Conservation (phyloP, 257 asterid genomes). For the Nicotiana otophora region DNA sequence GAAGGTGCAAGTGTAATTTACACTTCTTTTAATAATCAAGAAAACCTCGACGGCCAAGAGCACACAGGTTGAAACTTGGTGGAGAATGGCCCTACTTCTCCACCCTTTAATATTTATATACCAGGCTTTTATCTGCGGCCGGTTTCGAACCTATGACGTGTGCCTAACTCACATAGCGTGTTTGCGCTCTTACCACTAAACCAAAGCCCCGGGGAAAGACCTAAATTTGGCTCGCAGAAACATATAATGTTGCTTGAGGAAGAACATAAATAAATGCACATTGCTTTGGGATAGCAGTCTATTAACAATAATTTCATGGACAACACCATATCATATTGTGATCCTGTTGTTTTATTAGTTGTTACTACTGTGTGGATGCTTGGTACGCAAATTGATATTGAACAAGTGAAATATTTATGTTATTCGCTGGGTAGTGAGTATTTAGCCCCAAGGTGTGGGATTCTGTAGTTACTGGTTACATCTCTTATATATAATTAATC, state of each 20-base stretch:
- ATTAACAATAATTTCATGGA: neutral
- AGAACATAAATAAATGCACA: neutral
- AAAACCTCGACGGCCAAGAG: too few relatives aligned
- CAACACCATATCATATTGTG: neutral
- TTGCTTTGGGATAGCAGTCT: neutral
- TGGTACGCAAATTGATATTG: constrained; percentile 6
- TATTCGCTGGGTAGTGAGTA: neutral
- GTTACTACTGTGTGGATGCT: neutral
- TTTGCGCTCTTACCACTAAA: too few relatives aligned
- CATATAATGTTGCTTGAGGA: neutral
- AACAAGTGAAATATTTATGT: neutral
- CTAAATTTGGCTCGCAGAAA: neutral
- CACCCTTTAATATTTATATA: too few relatives aligned
- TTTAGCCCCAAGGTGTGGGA: neutral
- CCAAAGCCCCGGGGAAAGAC: neutral
- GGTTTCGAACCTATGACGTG: too few relatives aligned
- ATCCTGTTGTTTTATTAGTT: neutral
- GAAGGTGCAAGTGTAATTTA: neutral
- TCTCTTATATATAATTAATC: neutral
- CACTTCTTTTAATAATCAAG: neutral
- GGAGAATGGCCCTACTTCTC: too few relatives aligned
- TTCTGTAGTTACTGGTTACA: constrained; percentile 3
- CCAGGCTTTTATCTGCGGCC: too few relatives aligned
- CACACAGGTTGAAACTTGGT: too few relatives aligned
- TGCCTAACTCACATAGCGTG: too few relatives aligned